Percentiles rank a stretch among this genome's conserved stretches.
Conservation (phyloP, 2,329 filamentous ascomycete species). For the Verticillium zaregamsianum region DNA sequence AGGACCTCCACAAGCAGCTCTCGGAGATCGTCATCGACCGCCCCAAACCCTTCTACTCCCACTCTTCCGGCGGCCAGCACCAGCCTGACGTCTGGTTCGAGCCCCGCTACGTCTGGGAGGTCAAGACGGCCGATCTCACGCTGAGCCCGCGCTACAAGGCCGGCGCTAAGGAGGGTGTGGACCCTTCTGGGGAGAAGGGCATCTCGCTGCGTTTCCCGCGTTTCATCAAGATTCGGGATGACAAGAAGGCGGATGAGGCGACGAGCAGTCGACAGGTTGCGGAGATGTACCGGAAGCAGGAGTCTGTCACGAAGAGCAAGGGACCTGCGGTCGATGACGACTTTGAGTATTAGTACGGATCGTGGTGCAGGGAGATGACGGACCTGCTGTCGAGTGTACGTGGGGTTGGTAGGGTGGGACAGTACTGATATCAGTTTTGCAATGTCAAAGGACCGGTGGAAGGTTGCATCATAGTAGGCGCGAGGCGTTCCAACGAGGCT, state of each 20-base stretch:
- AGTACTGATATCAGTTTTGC: neutral
- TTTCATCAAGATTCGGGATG: slow-evolving; percentile 87
- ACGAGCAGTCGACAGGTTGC: slow-evolving; percentile 81
- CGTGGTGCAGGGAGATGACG: neutral
- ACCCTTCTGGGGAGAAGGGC: slow-evolving; percentile 66
- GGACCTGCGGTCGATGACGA: slow-evolving; percentile 88
- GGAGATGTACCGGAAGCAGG: slow-evolving; percentile 96
- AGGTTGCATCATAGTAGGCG: neutral
- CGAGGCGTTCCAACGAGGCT: too few relatives aligned
- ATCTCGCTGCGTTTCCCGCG: slow-evolving; percentile 88
- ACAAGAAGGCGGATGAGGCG: slow-evolving; percentile 92
- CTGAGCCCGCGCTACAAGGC: slow-evolving; percentile 90
- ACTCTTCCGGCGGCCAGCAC: slow-evolving; percentile 79
- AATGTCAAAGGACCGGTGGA: neutral
- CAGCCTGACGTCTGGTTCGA: slow-evolving; percentile 99
- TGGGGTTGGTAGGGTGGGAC: neutral
- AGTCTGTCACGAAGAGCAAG: slow-evolving; percentile 83
- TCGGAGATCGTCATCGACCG: slow-evolving; percentile 77
- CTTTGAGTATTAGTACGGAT: slow-evolving; percentile 77
- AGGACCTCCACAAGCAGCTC: slow-evolving; percentile 75
- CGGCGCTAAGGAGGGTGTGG: slow-evolving; percentile 77
- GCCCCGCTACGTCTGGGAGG: slow-evolving; percentile 91
- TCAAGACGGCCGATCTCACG: slow-evolving; percentile 93
- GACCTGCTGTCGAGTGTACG: neutral
- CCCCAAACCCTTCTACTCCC: slow-evolving; percentile 90